phyloP scores from a whole-genome alignment of 2,329 filamentous ascomycete species.

The Arthroderma sp. region DNA sequence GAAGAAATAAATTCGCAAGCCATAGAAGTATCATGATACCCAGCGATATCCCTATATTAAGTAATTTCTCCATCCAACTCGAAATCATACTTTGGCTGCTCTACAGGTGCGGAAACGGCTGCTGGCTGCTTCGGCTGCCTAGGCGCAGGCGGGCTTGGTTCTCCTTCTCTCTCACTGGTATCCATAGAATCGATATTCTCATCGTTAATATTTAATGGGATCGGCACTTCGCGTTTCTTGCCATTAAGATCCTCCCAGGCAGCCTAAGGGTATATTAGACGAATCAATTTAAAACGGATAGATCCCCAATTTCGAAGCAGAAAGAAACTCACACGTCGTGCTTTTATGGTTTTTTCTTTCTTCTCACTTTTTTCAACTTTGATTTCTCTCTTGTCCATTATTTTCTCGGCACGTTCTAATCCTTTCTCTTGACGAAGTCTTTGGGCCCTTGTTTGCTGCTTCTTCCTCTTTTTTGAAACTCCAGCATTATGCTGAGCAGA shows the following conservation, averaged over 20 bases:
- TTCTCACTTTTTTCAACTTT: constrained; percentile 42
- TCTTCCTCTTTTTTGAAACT: constrained; percentile 38
- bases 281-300: constrained; percentile 1
- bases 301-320: not conserved
- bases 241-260: constrained; percentile 12
- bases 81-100: constrained; percentile 12
- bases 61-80: constrained; percentile 33
- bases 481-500: constrained; percentile 38
- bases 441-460: constrained; percentile 41
- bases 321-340: constrained; percentile 26
- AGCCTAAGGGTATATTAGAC: constrained; percentile 8
- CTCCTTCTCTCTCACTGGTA: constrained; percentile 5
- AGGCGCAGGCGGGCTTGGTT: constrained; percentile 4
- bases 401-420: constrained; percentile 42
- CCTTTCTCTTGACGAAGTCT: constrained; percentile 41
- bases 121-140: constrained; percentile 9
- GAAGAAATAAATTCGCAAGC: constrained; percentile 23
- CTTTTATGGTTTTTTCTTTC: constrained; percentile 36
- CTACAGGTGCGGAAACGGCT: not conserved
- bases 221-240: not conserved
- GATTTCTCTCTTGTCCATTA: constrained; percentile 41
- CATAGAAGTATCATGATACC: not conserved
- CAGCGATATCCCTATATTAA: constrained; percentile 16
- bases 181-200: constrained; percentile 7
- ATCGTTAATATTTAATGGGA: not conserved